Conservation (phyloP, 805 yeast species). For the Lachancea sp. region DNA sequence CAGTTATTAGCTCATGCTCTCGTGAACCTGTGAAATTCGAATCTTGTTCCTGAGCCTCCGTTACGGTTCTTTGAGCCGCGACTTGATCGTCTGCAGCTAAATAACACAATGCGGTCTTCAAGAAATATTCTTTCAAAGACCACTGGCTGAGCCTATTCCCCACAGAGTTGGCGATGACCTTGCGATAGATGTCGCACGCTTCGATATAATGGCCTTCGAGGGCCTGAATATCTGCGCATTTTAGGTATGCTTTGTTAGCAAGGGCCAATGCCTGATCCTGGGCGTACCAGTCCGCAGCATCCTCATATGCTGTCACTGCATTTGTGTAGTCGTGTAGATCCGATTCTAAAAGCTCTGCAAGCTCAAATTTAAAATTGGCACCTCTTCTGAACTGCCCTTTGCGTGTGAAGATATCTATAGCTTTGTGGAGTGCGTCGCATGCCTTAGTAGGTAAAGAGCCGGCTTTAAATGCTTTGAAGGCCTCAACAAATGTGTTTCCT, state of each 20-base stretch:
- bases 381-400: conserved; percentile 96
- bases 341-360: conserved; percentile 79
- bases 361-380: conserved; percentile 87
- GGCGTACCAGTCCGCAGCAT: conserved; percentile 93
- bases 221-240: conserved; percentile 85
- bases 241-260: conserved; percentile 79
- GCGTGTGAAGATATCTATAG: conserved; percentile 76
- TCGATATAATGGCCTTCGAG: conserved; percentile 62
- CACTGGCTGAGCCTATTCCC: conserved; percentile 76
- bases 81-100: conserved; percentile 81
- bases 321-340: conserved; percentile 58
- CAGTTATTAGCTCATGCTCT: conserved; percentile 63
- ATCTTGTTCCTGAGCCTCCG: conserved; percentile 62
- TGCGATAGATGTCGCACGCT: conserved; percentile 73
- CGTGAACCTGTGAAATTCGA: conserved; percentile 65
- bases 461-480: conserved; percentile 76
- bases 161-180: conserved; percentile 67
- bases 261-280: conserved; percentile 91
- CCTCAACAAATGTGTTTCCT: conserved; percentile 83
- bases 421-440: conserved; percentile 56
- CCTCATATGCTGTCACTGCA: conserved; percentile 76
- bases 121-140: conserved; percentile 87
- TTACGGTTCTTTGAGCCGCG: conserved; percentile 71
- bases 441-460: conserved; percentile 75
- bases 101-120: conserved; percentile 75